These are phyloP conservation scores for Podosphaera xanthii DNA, from an alignment of 2,329 filamentous ascomycete genomes.

Conservation along the genomic window DNA sequence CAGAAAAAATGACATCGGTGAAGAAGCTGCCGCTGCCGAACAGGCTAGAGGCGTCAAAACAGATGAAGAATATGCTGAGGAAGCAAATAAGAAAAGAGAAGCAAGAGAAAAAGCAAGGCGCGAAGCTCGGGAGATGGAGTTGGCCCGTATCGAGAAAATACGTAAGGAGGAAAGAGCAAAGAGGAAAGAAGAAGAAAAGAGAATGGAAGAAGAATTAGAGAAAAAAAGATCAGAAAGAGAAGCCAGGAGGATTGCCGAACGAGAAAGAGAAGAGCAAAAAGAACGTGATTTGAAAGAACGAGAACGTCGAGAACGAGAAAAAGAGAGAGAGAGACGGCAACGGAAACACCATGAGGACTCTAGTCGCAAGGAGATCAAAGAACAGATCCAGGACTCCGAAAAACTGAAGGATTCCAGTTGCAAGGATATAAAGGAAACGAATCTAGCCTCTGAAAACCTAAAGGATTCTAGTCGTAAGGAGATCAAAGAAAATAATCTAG, in stretches of 20 bases:
- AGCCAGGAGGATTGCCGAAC: conserved; percentile 12
- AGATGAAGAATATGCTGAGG: conserved; percentile 49
- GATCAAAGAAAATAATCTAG: neutral
- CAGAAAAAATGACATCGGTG: conserved; percentile 43
- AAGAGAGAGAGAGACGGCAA: conserved; percentile 10
- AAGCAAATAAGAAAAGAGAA: conserved; percentile 35
- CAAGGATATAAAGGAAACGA: neutral
- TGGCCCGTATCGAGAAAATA: conserved; percentile 36
- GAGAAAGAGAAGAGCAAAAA: conserved; percentile 11
- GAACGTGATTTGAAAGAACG: conserved; percentile 7
- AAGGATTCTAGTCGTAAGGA: conserved; percentile 1
- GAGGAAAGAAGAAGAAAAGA: conserved; percentile 27
- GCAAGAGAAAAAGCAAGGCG: conserved; percentile 39
- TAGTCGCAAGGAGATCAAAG: conserved; percentile 9
- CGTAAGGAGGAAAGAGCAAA: conserved; percentile 27
- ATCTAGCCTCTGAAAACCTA: neutral
- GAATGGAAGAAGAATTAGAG: conserved; percentile 23
- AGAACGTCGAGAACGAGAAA: conserved; percentile 9
- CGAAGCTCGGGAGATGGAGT: conserved; percentile 33
- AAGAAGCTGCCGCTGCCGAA: conserved; percentile 44
- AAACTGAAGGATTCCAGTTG: neutral
- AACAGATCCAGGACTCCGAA: conserved; percentile 6
- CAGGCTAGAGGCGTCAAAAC: conserved; percentile 42
- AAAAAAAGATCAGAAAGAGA: conserved; percentile 18
- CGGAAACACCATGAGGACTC: conserved; percentile 10